Percentiles rank a stretch among this genome's conserved stretches.
Evolutionary conservation across 2,329 filamentous ascomycete genomes (phyloP).

Genomic region (Clarireedia homoeocarpa): DNA sequence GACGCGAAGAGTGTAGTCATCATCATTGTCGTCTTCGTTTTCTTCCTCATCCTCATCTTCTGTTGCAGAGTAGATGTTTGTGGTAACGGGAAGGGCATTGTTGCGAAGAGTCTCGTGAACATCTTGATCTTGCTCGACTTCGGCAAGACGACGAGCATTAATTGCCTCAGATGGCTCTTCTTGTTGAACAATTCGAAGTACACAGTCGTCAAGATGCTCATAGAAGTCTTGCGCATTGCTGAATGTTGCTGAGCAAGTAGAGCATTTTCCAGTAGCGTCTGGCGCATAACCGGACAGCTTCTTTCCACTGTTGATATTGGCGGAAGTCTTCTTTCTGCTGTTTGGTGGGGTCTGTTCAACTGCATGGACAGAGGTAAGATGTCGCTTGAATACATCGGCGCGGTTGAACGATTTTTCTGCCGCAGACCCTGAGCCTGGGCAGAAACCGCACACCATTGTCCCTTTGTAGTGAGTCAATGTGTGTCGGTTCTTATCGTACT

Average conservation of each 20-base stretch:
- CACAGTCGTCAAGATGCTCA: conserved; percentile 80
- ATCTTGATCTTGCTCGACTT: conserved; percentile 56
- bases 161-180: conserved; percentile 62
- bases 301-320: conserved; percentile 29
- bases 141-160: conserved; percentile 58
- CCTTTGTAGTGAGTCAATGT: conserved; percentile 96
- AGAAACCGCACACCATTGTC: conserved; percentile 96
- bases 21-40: conserved; percentile 48
- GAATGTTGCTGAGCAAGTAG: conserved; percentile 81
- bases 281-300: conserved; percentile 64
- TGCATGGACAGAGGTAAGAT: conserved; percentile 84
- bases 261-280: conserved; percentile 80
- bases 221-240: conserved; percentile 91
- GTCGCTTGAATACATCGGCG: conserved; percentile 94
- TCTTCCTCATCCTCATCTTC: conserved; percentile 45
- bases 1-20: conserved; percentile 45
- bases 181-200: conserved; percentile 63
- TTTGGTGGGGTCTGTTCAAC: conserved; percentile 94
- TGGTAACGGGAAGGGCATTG: conserved; percentile 37
- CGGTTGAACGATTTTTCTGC: conserved; percentile 95
- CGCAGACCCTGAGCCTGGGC: conserved; percentile 76
- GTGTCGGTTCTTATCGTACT: conserved; percentile 97
- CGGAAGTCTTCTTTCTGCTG: conserved; percentile 60
- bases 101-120: conserved; percentile 56
- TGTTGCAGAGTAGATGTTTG: conserved; percentile 39